A percentile compares a stretch with the other conserved stretches of the same genome.
Conservation (phyloP, 768 basidiomycete genomes). For the Tylopilus cervinicoccineus region DNA sequence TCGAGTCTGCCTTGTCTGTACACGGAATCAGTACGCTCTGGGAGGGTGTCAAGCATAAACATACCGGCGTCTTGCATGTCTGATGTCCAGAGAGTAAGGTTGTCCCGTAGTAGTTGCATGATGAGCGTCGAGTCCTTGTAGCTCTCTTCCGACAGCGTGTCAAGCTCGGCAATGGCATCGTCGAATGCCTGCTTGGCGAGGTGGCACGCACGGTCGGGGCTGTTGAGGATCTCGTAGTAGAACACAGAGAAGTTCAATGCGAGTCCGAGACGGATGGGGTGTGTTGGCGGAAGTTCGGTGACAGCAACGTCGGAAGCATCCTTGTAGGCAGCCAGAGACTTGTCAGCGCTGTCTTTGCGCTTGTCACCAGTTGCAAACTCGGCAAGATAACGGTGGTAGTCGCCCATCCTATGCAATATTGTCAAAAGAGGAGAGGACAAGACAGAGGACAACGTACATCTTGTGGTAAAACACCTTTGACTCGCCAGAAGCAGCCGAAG, state of each 20-base stretch:
- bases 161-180: constrained; percentile 97
- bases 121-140: constrained; percentile 99
- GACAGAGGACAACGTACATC: constrained; percentile 57
- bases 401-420: constrained; percentile 76
- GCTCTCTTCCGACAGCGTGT: constrained; percentile 96
- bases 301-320: constrained; percentile 96
- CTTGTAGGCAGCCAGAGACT: constrained; percentile 97
- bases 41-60: constrained; percentile 32
- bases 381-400: constrained; percentile 98
- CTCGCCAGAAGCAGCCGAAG: constrained; percentile 94
- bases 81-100: constrained; percentile 96
- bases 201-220: constrained; percentile 96
- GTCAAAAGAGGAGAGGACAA: constrained; percentile 8
- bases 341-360: constrained; percentile 95
- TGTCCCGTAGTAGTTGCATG: constrained; percentile 95
- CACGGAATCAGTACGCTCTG: constrained; percentile 9
- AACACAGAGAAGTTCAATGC: constrained; percentile 99
- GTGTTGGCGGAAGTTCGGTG: constrained; percentile 91
- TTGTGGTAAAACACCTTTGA: constrained; percentile 99
- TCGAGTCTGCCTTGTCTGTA: constrained; percentile 68
- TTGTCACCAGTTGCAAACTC: constrained; percentile 98
- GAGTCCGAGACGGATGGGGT: constrained; percentile 97
- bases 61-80: constrained; percentile 92
- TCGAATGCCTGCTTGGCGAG: constrained; percentile 99
- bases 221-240: constrained; percentile 99